These are phyloP conservation scores for Orbilia quercus DNA, from an alignment of 2,329 filamentous ascomycete genomes.

Conservation along the genomic window DNA sequence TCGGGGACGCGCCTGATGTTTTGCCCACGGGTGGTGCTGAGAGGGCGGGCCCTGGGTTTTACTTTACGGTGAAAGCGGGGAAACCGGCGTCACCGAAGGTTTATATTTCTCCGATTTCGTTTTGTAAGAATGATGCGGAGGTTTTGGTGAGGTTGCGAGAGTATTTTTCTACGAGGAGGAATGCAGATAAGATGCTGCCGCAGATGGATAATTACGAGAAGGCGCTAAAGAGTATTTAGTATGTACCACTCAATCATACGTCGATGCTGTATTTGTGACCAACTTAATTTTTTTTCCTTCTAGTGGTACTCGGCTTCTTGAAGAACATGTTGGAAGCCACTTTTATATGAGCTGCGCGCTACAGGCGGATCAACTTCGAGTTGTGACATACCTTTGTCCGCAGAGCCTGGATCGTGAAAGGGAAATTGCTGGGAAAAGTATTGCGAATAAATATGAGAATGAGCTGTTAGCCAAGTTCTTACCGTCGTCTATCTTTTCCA, in stretches of 20 bases:
- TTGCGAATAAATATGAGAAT: not conserved
- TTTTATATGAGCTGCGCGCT: conserved; percentile 55
- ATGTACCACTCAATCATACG: conserved; percentile 13
- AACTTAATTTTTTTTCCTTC: not conserved
- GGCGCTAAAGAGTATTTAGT: conserved; percentile 57
- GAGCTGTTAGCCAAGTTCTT: not conserved
- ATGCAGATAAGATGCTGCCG: conserved; percentile 37
- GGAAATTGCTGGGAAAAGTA: not conserved
- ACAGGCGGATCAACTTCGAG: conserved; percentile 45
- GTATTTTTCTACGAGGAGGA: conserved; percentile 57
- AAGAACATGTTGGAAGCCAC: conserved; percentile 49
- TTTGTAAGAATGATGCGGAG: conserved; percentile 58
- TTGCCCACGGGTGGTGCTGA: conserved; percentile 56
- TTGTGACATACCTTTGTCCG: conserved; percentile 56
- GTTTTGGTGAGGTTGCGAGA: conserved; percentile 57
- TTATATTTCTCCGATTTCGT: conserved; percentile 58
- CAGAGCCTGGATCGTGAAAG: conserved; percentile 34
- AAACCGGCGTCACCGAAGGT: conserved; percentile 58
- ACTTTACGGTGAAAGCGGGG: conserved; percentile 58
- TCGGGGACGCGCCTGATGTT: conserved; percentile 57
- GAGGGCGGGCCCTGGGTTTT: conserved; percentile 59
- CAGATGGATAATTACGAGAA: conserved; percentile 58
- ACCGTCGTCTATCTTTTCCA: conserved; percentile 4
- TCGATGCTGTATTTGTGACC: not conserved
- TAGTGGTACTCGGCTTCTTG: conserved; percentile 49